Conservation (phyloP, 1,284 basidiomycete genomes). For the Pseudozyma flocculosa region DNA sequence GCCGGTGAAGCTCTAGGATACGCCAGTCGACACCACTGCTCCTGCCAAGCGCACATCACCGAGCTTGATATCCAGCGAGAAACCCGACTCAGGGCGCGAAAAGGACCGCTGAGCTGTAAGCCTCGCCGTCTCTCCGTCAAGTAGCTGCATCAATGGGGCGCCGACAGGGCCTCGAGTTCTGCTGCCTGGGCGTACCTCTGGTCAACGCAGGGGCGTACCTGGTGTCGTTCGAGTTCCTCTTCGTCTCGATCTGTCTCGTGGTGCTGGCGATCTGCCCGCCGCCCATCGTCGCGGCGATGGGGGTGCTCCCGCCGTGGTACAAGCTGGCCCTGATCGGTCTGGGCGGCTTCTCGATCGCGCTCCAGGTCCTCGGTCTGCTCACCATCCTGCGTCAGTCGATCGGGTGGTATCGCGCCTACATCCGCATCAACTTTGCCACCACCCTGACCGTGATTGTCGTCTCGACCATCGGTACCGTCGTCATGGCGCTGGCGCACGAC, state of each 20-base stretch:
- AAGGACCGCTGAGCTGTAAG: too few species aligned
- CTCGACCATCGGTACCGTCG: conserved; percentile 14
- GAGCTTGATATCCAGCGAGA: too few species aligned
- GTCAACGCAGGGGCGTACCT: conserved; percentile 38
- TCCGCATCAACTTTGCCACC: conserved; percentile 32
- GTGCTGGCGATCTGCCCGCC: conserved; percentile 26
- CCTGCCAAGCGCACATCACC: too few species aligned
- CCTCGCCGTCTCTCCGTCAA: too few species aligned
- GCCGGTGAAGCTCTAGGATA: too few species aligned
- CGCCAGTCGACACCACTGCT: too few species aligned
- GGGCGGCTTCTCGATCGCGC: conserved; percentile 12
- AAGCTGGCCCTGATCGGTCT: conserved; percentile 17
- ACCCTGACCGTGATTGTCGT: conserved; percentile 16
- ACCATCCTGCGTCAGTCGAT: conserved; percentile 24
- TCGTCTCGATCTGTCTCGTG: conserved; percentile 29
- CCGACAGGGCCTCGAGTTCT: conserved; percentile 20
- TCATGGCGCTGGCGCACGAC: conserved; percentile 23
- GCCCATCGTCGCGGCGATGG: conserved; percentile 28
- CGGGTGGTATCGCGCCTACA: conserved; percentile 29
- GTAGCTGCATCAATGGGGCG: neutral
- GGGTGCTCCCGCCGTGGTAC: conserved; percentile 14
- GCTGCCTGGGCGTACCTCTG: conserved; percentile 33
- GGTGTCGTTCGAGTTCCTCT: conserved; percentile 29
- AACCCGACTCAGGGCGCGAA: too few species aligned
- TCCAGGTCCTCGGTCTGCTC: conserved; percentile 24